These are phyloP conservation scores for Lactarius deliciosus DNA, from an alignment of 768 basidiomycete genomes.

Conservation along the genomic window DNA sequence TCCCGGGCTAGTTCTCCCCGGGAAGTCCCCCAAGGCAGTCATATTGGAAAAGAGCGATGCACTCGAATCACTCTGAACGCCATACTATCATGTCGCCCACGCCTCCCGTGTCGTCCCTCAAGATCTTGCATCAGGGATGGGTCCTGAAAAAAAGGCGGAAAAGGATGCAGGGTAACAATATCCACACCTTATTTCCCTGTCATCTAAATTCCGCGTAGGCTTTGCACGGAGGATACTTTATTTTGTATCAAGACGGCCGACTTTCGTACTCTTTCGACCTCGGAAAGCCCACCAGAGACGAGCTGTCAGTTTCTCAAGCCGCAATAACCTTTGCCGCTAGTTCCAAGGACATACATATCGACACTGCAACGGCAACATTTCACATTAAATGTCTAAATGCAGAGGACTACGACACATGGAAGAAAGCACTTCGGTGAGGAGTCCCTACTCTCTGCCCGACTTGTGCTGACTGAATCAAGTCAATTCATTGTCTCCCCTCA, in stretches of 20 bases:
- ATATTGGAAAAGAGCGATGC: slow-evolving; percentile 1
- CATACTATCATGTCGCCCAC: background rate
- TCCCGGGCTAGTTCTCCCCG: background rate
- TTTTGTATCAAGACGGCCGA: slow-evolving; percentile 63
- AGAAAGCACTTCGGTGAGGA: slow-evolving; percentile 65
- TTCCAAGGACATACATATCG: slow-evolving; percentile 78
- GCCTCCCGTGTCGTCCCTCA: background rate
- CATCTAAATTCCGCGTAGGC: slow-evolving; percentile 39
- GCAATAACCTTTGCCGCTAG: slow-evolving; percentile 76
- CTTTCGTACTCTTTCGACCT: slow-evolving; percentile 75
- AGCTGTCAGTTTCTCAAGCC: slow-evolving; percentile 59
- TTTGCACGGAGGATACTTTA: slow-evolving; percentile 86
- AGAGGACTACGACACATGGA: slow-evolving; percentile 75
- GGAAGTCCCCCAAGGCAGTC: background rate
- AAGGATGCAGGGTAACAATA: slow-evolving; percentile 75
- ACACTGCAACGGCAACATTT: slow-evolving; percentile 73
- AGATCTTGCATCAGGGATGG: slow-evolving; percentile 67
- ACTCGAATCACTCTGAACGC: slow-evolving; percentile 1
- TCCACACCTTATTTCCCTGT: background rate
- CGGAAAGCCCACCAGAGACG: slow-evolving; percentile 68
- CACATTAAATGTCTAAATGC: slow-evolving; percentile 75
- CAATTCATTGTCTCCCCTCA: slow-evolving; percentile 53
- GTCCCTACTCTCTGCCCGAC: background rate
- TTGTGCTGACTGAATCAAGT: slow-evolving; percentile 40
- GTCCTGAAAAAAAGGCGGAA: slow-evolving; percentile 83